Evolutionary conservation across 139 green algal genomes (phyloP).

Genomic region (Volvox africanus): DNA sequence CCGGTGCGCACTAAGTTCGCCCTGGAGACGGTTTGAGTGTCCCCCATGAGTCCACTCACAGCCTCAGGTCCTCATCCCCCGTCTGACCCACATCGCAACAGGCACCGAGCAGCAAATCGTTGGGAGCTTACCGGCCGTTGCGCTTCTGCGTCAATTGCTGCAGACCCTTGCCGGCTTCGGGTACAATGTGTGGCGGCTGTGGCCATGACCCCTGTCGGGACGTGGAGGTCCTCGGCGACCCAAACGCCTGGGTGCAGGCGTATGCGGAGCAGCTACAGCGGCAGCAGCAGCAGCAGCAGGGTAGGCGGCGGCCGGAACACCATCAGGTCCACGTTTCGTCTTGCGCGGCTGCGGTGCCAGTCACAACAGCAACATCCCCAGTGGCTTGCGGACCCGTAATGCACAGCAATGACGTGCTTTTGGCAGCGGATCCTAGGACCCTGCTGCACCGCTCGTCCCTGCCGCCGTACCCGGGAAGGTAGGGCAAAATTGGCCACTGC

Average conservation of each 20-base stretch:
- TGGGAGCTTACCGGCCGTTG: neutral
- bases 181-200: neutral
- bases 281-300: neutral
- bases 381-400: neutral
- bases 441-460: conserved; percentile 60
- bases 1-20: too few species aligned
- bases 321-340: neutral
- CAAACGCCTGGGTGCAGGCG: conserved; percentile 6
- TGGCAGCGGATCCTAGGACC: conserved; percentile 61
- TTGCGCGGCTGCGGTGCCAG: neutral
- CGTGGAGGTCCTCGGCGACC: conserved; percentile 21
- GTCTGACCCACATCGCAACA: too few species aligned
- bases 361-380: neutral
- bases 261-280: conserved; percentile 11
- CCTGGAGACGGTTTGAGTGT: too few species aligned
- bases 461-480: conserved; percentile 64
- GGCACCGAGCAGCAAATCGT: too few species aligned
- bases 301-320: neutral
- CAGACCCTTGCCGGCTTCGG: neutral
- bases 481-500: conserved; percentile 37
- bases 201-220: conserved; percentile 17
- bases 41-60: too few species aligned
- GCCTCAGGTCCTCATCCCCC: too few species aligned
- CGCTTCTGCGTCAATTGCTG: conserved; percentile 46
- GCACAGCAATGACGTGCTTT: conserved; percentile 23